Conservation (phyloP, 768 basidiomycete genomes). For the Tylopilus vinaceipallidus region DNA sequence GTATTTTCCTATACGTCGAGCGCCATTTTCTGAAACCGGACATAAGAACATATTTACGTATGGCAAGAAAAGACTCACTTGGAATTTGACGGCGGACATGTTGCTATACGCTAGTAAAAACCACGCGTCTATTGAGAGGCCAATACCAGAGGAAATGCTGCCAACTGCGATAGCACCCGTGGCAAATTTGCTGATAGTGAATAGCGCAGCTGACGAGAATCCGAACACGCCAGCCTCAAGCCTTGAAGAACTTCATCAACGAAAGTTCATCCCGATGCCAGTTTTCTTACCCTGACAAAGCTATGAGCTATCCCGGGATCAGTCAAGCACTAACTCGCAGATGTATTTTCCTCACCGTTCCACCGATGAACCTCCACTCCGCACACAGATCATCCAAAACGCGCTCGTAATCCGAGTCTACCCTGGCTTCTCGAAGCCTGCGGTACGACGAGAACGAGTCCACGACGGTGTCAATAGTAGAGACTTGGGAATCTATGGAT, state of each 20-base stretch:
- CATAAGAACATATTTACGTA: neutral
- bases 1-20: conserved; percentile 58
- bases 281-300: conserved; percentile 51
- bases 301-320: conserved; percentile 45
- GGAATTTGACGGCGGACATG: conserved; percentile 49
- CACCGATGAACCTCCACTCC: conserved; percentile 70
- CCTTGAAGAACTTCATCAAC: conserved; percentile 19
- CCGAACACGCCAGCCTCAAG: conserved; percentile 61
- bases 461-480: conserved; percentile 38
- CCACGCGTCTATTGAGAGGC: conserved; percentile 63
- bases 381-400: conserved; percentile 46
- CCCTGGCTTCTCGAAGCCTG: conserved; percentile 42
- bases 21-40: conserved; percentile 28
- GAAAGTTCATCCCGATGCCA: neutral
- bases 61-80: conserved; percentile 37
- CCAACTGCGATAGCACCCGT: conserved; percentile 54
- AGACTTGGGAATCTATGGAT: conserved; percentile 26
- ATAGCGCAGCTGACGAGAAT: conserved; percentile 47
- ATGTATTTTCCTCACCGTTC: conserved; percentile 41
- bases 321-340: neutral
- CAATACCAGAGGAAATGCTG: conserved; percentile 60
- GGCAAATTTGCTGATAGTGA: conserved; percentile 47
- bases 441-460: conserved; percentile 55
- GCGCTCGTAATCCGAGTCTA: conserved; percentile 49
- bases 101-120: conserved; percentile 63